Evolutionary conservation across 768 basidiomycete genomes (phyloP), one percentile per base, ranked within the genome.

Genomic region (Mycena filopes): DNA sequence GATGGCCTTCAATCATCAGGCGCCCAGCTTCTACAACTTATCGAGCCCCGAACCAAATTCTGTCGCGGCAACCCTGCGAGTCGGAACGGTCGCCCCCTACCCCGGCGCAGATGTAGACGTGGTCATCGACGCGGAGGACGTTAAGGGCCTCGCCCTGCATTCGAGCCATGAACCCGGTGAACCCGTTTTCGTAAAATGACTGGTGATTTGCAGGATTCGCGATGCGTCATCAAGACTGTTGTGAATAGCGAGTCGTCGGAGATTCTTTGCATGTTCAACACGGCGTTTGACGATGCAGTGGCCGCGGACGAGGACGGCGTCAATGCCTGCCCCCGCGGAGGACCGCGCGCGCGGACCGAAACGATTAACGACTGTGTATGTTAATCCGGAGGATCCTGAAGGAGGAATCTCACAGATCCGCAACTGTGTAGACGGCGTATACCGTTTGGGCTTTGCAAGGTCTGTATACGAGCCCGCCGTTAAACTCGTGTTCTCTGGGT

Each of bases 201-300:
- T 9, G 10, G 36, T 36, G 11, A 36, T 36, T 54, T 43, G 5
- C 6, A 1, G 21, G 23, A 33, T 40, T 15, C 21, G 40, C 28
- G 15, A 10, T 10, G 60, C 57, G 25, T 6, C 38, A 48, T 60
- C 45, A 80, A 90, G 46, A 92, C 91, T 41, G 91, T 98, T 69
- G 98, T 99, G 62, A 98, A 95, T 82, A 99, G 98, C 75, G 97
- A 99, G 75, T 91, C 89, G 68, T 89, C 92, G 3, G 97, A 99
- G 79, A 96, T 99, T 74, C 95, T 99, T 72, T 90, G 97, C 60
- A 92, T 97, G 10, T 86, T 99, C 80, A 98, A 99, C 78, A 83
- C 84, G 9, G 90, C 86, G 2, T 96, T 97, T 81, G 89, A 98
- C 75, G 81, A 89, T 23, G 70, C 91, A 21, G 61, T 98, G 9